Conservation (phyloP, 345 rosid genomes). For the Arabidopsis arenosa region DNA sequence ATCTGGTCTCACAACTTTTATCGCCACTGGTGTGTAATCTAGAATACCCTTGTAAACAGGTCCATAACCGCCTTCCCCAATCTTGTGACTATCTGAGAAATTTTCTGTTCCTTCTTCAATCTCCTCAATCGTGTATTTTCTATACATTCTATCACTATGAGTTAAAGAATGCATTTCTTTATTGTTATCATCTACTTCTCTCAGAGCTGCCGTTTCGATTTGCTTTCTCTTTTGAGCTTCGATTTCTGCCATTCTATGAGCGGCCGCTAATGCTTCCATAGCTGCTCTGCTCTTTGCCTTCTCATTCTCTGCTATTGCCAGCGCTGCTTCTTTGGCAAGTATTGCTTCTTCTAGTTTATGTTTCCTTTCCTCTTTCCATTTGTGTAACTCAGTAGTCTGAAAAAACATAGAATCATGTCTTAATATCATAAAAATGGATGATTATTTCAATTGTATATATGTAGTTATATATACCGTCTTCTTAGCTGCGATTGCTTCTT, state of each 20-base stretch:
- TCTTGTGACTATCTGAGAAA: slow-evolving; percentile 32
- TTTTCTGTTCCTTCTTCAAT: slow-evolving; percentile 50
- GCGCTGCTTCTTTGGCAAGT: slow-evolving; percentile 45
- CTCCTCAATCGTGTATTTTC: slow-evolving; percentile 56
- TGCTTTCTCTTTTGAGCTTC: slow-evolving; percentile 45
- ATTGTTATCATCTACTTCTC: neutral
- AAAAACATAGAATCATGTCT: neutral
- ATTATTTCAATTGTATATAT: neutral
- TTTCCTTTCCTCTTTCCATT: slow-evolving; percentile 34
- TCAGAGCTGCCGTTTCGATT: slow-evolving; percentile 19
- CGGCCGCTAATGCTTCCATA: slow-evolving; percentile 39
- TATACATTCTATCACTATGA: slow-evolving; percentile 37
- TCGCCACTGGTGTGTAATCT: slow-evolving; percentile 53
- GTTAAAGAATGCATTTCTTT: too few relatives aligned
- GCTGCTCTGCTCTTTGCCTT: slow-evolving; percentile 46
- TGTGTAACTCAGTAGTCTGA: slow-evolving; percentile 44
- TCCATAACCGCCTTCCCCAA: slow-evolving; percentile 49
- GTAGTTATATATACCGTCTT: slow-evolving; percentile 32
- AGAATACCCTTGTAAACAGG: slow-evolving; percentile 50
- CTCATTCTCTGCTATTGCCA: slow-evolving; percentile 43
- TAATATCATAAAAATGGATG: neutral
- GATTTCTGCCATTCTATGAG: slow-evolving; percentile 32
- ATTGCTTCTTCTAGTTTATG: slow-evolving; percentile 41
- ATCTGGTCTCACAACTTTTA: slow-evolving; percentile 54
- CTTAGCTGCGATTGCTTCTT: slow-evolving; percentile 48